Conservation (phyloP, 257 asterid species). For the Salvia rosmarinus region DNA sequence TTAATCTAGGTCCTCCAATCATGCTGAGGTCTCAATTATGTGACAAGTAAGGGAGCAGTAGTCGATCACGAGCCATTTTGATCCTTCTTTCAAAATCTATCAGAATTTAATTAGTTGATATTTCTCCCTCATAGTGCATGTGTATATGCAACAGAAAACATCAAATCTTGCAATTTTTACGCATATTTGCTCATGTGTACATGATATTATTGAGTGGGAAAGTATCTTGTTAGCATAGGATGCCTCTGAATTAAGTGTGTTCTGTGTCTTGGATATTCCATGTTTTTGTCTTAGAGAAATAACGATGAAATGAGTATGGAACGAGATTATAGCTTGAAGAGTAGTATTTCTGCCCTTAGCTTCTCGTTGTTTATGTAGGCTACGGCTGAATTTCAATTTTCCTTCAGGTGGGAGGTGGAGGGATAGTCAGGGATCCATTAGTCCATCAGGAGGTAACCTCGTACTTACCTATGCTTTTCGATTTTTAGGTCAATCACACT, state of each 20-base stretch:
- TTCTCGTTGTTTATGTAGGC: background rate
- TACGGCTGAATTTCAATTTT: slow-evolving; percentile 22
- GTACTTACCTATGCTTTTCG: background rate
- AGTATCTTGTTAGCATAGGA: background rate
- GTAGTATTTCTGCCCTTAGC: background rate
- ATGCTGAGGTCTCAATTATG: background rate
- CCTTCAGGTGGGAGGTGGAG: slow-evolving; percentile 89
- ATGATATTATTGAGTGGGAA: no score
- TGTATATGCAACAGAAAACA: background rate
- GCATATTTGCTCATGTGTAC: no score
- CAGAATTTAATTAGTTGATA: background rate
- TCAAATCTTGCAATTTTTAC: no score
- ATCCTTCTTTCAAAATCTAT: background rate
- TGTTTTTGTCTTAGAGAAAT: no score
- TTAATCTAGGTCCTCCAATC: background rate
- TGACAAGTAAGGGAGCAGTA: background rate
- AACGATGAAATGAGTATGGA: no score
- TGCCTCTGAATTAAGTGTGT: background rate
- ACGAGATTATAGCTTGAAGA: background rate
- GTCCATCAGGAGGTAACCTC: slow-evolving; percentile 79
- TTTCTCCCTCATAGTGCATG: background rate
- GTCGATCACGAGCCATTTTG: background rate
- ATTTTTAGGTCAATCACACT: no score
- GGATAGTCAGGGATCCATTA: slow-evolving; percentile 82
- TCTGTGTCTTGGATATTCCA: background rate